Base-by-base conservation (phyloP, 805 yeast genomes). In the Cyberlindnera euphorbiiphila region DNA sequence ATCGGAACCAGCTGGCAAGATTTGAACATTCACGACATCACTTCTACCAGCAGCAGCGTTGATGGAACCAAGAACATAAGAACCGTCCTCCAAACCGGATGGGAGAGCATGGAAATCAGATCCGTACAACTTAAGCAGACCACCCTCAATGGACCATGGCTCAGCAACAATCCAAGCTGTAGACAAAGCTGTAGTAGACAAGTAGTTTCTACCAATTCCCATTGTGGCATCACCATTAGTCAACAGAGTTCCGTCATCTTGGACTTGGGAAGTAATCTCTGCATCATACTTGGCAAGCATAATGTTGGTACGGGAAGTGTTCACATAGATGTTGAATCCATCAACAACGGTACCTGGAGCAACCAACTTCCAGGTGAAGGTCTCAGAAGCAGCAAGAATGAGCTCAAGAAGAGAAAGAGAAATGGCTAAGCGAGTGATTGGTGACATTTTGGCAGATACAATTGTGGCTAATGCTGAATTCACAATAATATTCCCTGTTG, bases 81-180 rank as follows among this genome's bases (percentile, higher is more conserved):
- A 26, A 12, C 40, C 44, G 13, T 37, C 40, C 2, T 23, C 21
- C n/a, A 39, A 46, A 25, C 32, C 33, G 13, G 28, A 22, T 6
- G 50, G 47, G 17, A 48, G 43, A 25, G 47, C 53, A 24, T 45
- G 53, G 42, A 46, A 48, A 23, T 44, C 42, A 8, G 41, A 39
- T 8, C 42, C 47, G 35, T 41, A 41, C 16, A 46, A 28, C 29
- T 46, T 41, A 22, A 48, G 29, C 5, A 17, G 25, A 11, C 53
- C 51, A 25, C 37, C 47, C 4, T 15, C 31, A 34, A 48, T 39
- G 9, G 45, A 21, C 30, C 36, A 48, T 14, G 51, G 51, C 12
- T 29, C 38, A 12, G 50, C 46, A 29, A 44, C 26, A 1, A 10
- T 20, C 30, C 34, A 41, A 10, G 37, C 21, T 15, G 25, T 10